Evolutionary conservation across 2,329 filamentous ascomycete genomes (phyloP), one percentile per base, ranked within the genome.

Genomic region (Colletotrichum orchidophilum): DNA sequence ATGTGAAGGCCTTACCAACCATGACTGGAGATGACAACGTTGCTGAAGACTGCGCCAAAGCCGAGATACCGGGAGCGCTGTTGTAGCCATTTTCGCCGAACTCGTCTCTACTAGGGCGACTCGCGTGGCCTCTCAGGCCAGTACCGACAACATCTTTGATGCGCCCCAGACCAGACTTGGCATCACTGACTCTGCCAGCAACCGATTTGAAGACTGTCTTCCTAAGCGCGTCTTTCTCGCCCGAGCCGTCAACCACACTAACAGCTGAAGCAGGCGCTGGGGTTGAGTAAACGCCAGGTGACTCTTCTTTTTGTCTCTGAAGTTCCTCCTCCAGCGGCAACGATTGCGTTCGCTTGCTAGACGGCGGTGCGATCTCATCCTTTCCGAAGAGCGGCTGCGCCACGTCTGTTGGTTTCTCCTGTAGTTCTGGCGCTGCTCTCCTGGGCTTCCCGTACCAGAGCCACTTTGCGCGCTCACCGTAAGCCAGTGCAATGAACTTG

Each of bases 381-480:
- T 87, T 88, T 35, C 87, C 87, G 66, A 92, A 88, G 1, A 87
- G 79, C 13, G 86, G 81, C 53, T 83, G 83, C 26, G 79, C 77
- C 67, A 85, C 78, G 18, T 89, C 86, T 13, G 85, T 81, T 3
- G 84, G 81, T 58, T 82, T 83, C 5, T 87, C 85, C 58, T 83
- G 81, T n/a, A 83, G 81, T 9, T 87, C 84, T 2, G 81, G 76
- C 2, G 80, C 80, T 3, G 83, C 87, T 77, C 96, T 94, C 72
- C 92, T 90, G 46, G 94, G 89, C 80, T 97, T 98, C 18, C 96
- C 96, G 72, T 94, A 88, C 96, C 96, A 99, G 2, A 99, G 86
- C 94, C 95, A 98, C 80, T 97, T 97, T 18, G 94, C 87, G 66
- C 93, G 90, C 78, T 96, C 94, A 39, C 96, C 96, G 72, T 91